Evolutionary conservation across 2,329 filamentous ascomycete genomes (phyloP).

Genomic region (Didymella glomerata): DNA sequence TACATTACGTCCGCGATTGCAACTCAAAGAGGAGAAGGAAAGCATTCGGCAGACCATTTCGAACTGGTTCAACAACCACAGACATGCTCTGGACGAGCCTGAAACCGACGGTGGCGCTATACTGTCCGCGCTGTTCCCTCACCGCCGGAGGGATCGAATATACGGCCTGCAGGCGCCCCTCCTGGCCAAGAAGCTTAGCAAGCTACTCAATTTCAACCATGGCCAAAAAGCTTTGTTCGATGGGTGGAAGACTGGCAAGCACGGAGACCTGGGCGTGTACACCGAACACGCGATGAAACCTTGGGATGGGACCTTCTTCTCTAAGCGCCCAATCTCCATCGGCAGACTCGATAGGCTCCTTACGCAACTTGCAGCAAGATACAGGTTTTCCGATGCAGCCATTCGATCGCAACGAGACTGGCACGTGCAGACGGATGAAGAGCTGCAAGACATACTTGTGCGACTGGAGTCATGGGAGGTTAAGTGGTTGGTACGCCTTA

Average conservation of each 20-base stretch:
- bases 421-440: conserved; percentile 33
- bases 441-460: conserved; percentile 55
- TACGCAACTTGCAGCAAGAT: conserved; percentile 71
- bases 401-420: conserved; percentile 35
- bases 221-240: conserved; percentile 69
- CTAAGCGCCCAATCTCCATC: conserved; percentile 60
- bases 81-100: conserved; percentile 63
- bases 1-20: conserved; percentile 52
- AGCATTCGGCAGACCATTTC: conserved; percentile 55
- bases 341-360: conserved; percentile 76
- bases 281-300: conserved; percentile 70
- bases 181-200: conserved; percentile 72
- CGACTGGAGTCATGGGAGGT: conserved; percentile 68
- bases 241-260: conserved; percentile 66
- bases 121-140: conserved; percentile 78
- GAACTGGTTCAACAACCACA: conserved; percentile 75
- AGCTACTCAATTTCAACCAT: conserved; percentile 70
- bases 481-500: conserved; percentile 87
- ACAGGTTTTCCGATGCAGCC: conserved; percentile 73
- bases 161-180: conserved; percentile 71
- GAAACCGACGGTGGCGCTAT: conserved; percentile 69
- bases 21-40: conserved; percentile 43
- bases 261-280: conserved; percentile 75
- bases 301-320: conserved; percentile 59
- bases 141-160: conserved; percentile 78